phyloP scores from a whole-genome alignment of 2,329 filamentous ascomycete species.

The Botrytis tulipae region DNA sequence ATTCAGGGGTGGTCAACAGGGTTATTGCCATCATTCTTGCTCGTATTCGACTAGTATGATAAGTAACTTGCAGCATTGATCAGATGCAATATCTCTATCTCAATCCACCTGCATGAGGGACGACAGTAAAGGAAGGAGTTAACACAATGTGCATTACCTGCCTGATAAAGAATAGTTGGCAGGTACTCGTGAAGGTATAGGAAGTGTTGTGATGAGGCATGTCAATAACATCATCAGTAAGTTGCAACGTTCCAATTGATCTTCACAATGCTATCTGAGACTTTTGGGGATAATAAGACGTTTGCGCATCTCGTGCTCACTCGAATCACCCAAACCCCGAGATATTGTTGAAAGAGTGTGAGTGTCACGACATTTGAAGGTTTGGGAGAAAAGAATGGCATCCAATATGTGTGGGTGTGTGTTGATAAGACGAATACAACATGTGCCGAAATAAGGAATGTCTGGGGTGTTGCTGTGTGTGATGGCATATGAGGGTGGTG shows the following conservation, averaged over 20 bases:
- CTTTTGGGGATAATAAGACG: neutral
- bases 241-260: neutral
- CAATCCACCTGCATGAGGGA: neutral
- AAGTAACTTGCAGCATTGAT: slow-evolving; percentile 9
- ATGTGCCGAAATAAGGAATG: neutral
- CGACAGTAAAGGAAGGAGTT: slow-evolving; percentile 14
- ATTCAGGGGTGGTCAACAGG: slow-evolving; percentile 7
- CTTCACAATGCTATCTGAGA: neutral
- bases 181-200: neutral
- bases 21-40: slow-evolving; percentile 1
- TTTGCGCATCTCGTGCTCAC: neutral
- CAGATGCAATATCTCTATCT: slow-evolving; percentile 5
- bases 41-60: slow-evolving; percentile 1
- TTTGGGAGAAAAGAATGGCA: neutral
- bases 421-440: neutral
- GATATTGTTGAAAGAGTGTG: too few species aligned
- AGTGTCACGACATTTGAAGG: neutral
- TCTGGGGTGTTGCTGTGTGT: neutral
- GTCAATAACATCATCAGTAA: slow-evolving; percentile 10
- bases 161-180: slow-evolving; percentile 13
- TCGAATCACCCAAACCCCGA: neutral
- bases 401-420: neutral
- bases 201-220: neutral
- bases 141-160: slow-evolving; percentile 14
- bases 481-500: neutral